phyloP scores from a whole-genome alignment of 768 basidiomycete species.

The Leccinum fibrillosum region DNA sequence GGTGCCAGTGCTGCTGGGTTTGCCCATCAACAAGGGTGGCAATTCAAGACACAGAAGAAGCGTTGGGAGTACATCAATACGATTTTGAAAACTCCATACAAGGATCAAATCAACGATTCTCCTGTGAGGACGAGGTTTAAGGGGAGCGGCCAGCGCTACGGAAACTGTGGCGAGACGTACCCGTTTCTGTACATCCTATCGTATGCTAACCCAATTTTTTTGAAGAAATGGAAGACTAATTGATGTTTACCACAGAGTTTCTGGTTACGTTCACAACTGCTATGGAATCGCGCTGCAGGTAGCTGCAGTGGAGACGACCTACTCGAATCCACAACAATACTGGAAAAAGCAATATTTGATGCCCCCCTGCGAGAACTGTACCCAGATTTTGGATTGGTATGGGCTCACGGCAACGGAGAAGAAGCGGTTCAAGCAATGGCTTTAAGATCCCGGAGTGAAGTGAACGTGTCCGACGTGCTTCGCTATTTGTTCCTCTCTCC shows the following conservation, averaged over 20 bases:
- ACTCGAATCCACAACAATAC: not conserved
- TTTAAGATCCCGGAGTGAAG: no score
- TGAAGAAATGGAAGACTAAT: not conserved
- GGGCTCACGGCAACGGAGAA: not conserved
- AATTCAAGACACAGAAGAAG: not conserved
- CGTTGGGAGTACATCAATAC: not conserved
- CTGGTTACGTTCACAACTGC: not conserved
- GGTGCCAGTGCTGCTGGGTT: not conserved
- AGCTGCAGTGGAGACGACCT: not conserved
- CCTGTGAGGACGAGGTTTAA: not conserved
- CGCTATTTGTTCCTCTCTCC: not conserved
- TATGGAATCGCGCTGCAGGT: not conserved
- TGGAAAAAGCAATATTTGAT: not conserved
- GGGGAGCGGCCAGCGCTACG: not conserved
- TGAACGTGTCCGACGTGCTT: no score
- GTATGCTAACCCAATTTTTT: not conserved
- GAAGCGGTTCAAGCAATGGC: not conserved
- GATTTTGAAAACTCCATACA: not conserved
- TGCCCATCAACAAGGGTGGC: not conserved
- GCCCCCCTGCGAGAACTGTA: not conserved
- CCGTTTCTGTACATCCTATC: not conserved
- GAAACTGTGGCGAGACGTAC: not conserved
- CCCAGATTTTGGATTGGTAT: not conserved
- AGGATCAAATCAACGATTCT: not conserved
- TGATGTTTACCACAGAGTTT: not conserved